Base-by-base conservation (phyloP, 176 grass and related monocot genomes). In the Bonia amplexicaulis region DNA sequence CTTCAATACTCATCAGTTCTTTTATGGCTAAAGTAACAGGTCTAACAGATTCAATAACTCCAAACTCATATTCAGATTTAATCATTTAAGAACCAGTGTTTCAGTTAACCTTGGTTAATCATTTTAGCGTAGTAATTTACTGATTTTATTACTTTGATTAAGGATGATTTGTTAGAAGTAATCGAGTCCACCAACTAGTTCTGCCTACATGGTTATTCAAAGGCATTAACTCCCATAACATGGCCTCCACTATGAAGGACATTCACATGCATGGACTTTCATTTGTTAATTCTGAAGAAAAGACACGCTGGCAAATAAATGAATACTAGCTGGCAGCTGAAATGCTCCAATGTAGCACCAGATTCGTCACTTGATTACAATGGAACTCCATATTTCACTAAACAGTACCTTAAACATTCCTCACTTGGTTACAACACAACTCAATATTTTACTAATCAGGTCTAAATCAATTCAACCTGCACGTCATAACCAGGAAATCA, bases 381-480 rank as follows among this genome's bases (percentile, higher is more conserved):
- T n/a, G 45, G 6, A 53, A 2, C 46, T 2, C 10, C 6, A 41
- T 48, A 61, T 41, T 13, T 51, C 41, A 72, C 9, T 37, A 72
- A 19, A 1, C 4, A 27, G n/a, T 42, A 42, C 41, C 41, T 7
- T 42, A 42, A 42, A 8, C 41, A 42, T 42, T 42, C 41, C 41
- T 42, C 41, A 42, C 41, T 42, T 62, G 14, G 19, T 47, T 3
- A 59, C 40, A 49, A 7, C 26, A 41, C 4, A 71, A 6, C 53
- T 1, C 8, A 12, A 35, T 45, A 77, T 35, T 11, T 46, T 37
- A 78, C 6, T 22, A 70, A 22, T 3, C 3, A n/a, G n/a, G 3
- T 16, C 72, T 59, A 74, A 54, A 74, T 54, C 20, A 80, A 87
- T 33, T 87, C 23, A 87, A 74, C 44, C 19, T 54, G 7, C 22